Conservation (phyloP, 257 asterid genomes). For the Solanum clarkiae region DNA sequence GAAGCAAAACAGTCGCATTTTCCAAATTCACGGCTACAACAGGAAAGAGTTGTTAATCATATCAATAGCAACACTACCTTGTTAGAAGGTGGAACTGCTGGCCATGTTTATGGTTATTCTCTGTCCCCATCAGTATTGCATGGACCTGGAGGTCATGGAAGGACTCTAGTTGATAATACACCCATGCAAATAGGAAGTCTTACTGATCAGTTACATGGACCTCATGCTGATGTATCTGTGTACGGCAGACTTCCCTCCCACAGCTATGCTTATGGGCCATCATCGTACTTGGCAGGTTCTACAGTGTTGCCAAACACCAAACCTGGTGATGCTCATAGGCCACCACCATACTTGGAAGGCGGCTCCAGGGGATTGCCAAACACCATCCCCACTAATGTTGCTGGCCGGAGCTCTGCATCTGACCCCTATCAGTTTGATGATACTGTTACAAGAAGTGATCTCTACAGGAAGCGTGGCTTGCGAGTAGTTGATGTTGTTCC, state of each 20-base stretch:
- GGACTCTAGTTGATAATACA: not conserved
- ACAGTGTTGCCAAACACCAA: not conserved
- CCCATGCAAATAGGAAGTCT: not conserved
- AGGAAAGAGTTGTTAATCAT: constrained; percentile 10
- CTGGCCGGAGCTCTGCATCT: constrained; percentile 26
- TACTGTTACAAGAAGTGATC: constrained; percentile 24
- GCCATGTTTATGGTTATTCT: not conserved
- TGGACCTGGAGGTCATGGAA: not conserved
- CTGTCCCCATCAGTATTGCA: not conserved
- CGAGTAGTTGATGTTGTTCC: constrained; percentile 20
- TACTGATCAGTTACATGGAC: constrained; percentile 20
- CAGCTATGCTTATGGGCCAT: not conserved
- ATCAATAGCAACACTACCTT: not conserved
- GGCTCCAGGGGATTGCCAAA: constrained; percentile 1
- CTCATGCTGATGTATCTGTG: not conserved
- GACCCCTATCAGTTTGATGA: constrained; percentile 70
- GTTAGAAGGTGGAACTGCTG: constrained; percentile 6
- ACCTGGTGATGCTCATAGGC: not conserved
- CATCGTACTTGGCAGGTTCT: not conserved
- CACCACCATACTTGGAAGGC: not conserved
- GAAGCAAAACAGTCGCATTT: constrained; percentile 43
- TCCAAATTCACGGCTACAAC: constrained; percentile 18
- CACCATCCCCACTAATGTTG: constrained; percentile 21
- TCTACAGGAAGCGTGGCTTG: constrained; percentile 12
- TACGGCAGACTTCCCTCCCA: not conserved